These are phyloP conservation scores for Tetrahymena borealis DNA, from an alignment of 73 alveolate genomes.

Conservation along the genomic window DNA sequence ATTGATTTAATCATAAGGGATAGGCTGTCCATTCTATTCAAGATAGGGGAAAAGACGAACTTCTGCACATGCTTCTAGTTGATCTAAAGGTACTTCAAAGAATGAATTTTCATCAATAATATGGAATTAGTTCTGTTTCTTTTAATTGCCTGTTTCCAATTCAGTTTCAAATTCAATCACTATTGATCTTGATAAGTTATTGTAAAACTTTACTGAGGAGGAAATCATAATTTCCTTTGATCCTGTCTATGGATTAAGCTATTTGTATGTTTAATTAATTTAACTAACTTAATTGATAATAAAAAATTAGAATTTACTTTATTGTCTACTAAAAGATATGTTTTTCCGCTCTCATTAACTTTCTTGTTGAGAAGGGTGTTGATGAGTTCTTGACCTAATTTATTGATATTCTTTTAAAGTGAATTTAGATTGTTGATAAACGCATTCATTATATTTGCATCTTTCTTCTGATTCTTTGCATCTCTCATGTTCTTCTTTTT, in stretches of 20 bases:
- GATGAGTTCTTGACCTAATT: not conserved
- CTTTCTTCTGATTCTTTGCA: not conserved
- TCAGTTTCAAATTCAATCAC: slow-evolving; percentile 11
- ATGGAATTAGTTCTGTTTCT: slow-evolving; percentile 4
- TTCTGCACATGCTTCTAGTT: slow-evolving; percentile 17
- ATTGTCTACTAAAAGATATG: not conserved
- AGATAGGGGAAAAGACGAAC: slow-evolving; percentile 30
- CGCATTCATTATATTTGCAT: not conserved
- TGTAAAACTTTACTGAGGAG: slow-evolving; percentile 27
- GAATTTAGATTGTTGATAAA: not conserved
- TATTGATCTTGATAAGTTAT: slow-evolving; percentile 14
- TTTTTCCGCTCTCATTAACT: not conserved
- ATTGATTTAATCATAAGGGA: not conserved
- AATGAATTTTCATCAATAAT: not conserved
- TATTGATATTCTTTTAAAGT: not conserved
- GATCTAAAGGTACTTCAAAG: slow-evolving; percentile 27
- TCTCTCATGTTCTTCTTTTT: not conserved
- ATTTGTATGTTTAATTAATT: not conserved
- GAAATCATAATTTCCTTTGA: slow-evolving; percentile 25
- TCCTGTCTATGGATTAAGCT: slow-evolving; percentile 42
- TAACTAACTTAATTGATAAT: not conserved
- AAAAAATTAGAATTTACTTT: not conserved
- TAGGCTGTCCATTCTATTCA: not conserved
- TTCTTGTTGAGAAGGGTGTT: not conserved
- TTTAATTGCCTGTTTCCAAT: slow-evolving; percentile 15